Conservation (phyloP, 192 early-diverging fungal species). For the Coemansia sp. region DNA sequence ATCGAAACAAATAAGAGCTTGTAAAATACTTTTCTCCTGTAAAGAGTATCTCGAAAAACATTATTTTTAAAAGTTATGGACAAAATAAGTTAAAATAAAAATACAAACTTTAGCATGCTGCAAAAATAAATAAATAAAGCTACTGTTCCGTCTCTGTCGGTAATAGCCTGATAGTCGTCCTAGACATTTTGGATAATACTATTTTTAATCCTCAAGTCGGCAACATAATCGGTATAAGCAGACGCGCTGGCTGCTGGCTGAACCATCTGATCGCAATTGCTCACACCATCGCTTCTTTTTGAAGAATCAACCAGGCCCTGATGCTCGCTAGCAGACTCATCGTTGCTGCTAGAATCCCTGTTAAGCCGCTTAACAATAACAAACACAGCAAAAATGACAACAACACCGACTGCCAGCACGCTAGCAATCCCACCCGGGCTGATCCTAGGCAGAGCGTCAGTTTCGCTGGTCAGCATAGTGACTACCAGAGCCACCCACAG, state of each 20-base stretch:
- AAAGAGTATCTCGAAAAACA: too few species aligned
- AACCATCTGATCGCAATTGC: neutral
- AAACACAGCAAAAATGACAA: conserved; percentile 62
- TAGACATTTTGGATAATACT: neutral
- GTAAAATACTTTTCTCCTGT: too few species aligned
- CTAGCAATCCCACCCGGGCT: conserved; percentile 41
- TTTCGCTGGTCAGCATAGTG: conserved; percentile 64
- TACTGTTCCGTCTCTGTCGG: too few species aligned
- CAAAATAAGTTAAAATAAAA: neutral
- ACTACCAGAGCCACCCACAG: conserved; percentile 70
- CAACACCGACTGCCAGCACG: conserved; percentile 62
- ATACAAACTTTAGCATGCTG: neutral
- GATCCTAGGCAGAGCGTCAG: conserved; percentile 33
- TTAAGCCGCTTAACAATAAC: conserved; percentile 26
- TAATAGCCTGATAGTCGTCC: neutral
- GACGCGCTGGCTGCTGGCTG: neutral
- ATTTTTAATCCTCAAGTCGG: neutral
- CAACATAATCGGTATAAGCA: neutral
- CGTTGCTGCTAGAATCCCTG: neutral
- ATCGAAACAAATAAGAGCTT: too few species aligned
- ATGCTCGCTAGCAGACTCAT: neutral
- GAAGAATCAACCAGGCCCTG: neutral
- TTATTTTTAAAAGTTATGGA: too few species aligned
- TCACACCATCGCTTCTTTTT: neutral
- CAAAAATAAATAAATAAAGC: neutral